Conservation (phyloP, 176 grass and related monocot genomes). For the Musa troglodytarum region DNA sequence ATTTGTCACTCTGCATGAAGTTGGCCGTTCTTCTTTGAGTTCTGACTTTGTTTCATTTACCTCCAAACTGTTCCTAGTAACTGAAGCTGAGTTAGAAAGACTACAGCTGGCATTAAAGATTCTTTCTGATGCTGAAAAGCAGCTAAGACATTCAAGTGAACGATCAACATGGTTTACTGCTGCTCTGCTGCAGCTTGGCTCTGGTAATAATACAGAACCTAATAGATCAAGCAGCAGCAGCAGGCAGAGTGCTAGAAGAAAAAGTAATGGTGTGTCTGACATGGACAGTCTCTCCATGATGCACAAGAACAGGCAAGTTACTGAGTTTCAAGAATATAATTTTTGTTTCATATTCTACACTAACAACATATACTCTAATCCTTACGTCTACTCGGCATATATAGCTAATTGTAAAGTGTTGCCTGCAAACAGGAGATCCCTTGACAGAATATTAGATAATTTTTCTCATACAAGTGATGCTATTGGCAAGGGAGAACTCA, state of each 20-base stretch:
- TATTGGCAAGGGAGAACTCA: constrained; percentile 15
- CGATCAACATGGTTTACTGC: constrained; percentile 96
- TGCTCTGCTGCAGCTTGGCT: constrained; percentile 85
- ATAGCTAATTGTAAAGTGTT: constrained; percentile 11
- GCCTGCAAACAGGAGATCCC: constrained; percentile 35
- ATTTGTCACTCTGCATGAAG: background rate
- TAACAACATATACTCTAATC: constrained; percentile 25
- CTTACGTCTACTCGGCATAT: constrained; percentile 28
- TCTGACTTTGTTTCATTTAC: background rate
- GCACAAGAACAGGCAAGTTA: constrained; percentile 33
- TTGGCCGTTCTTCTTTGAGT: background rate
- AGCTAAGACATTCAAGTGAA: constrained; percentile 85
- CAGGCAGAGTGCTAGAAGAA: constrained; percentile 47
- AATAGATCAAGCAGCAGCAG: constrained; percentile 51
- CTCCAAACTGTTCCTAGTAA: constrained; percentile 44
- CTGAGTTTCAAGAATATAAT: constrained; percentile 27
- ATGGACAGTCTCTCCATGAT: constrained; percentile 34
- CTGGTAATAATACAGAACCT: constrained; percentile 54
- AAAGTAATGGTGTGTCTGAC: constrained; percentile 34
- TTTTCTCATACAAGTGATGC: constrained; percentile 28
- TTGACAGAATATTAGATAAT: constrained; percentile 33
- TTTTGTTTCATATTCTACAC: constrained; percentile 35
- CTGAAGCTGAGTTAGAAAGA: constrained; percentile 85
- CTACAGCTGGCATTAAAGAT: constrained; percentile 87
- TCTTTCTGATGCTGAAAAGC: constrained; percentile 94